A percentile compares a stretch with the other conserved stretches of the same genome.
phyloP scores from a whole-genome alignment of 179 eudicot genomes.

The Beta lomatogona region DNA sequence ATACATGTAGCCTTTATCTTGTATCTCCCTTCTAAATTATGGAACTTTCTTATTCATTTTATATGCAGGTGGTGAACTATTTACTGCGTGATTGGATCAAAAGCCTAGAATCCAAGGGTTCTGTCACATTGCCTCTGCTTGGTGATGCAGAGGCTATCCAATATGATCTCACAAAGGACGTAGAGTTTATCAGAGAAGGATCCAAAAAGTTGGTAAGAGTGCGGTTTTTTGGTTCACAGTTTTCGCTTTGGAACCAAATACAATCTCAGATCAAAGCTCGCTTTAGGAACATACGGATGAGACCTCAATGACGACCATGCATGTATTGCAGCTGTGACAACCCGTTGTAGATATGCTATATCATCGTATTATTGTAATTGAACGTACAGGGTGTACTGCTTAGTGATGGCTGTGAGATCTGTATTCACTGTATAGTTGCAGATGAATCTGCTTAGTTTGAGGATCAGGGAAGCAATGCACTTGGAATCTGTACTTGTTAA shows the following conservation, averaged over 20 bases:
- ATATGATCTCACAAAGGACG: slow-evolving; percentile 48
- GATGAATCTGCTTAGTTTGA: background rate
- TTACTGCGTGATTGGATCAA: slow-evolving; percentile 84
- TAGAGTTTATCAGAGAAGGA: slow-evolving; percentile 72
- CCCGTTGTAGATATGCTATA: slow-evolving; percentile 17
- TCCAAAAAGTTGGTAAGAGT: slow-evolving; percentile 61
- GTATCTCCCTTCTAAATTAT: background rate
- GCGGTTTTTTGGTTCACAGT: slow-evolving; percentile 55
- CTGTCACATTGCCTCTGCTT: slow-evolving; percentile 63
- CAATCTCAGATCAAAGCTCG: slow-evolving; percentile 48
- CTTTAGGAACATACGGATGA: slow-evolving; percentile 35
- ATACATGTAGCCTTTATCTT: background rate
- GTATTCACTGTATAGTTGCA: background rate
- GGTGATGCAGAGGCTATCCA: slow-evolving; percentile 42
- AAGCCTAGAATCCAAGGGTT: slow-evolving; percentile 65
- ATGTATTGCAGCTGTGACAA: background rate
- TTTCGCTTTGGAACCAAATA: slow-evolving; percentile 66
- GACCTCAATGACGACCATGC: slow-evolving; percentile 29
- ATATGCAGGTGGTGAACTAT: slow-evolving; percentile 72
- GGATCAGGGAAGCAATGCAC: background rate
- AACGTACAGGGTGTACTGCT: slow-evolving; percentile 9
- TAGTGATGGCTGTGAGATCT: background rate
- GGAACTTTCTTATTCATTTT: background rate
- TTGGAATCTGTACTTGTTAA: background rate
- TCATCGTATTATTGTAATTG: slow-evolving; percentile 12